A percentile compares a stretch with the other conserved stretches of the same genome.
Conservation (phyloP, 2,329 filamentous ascomycete species). For the Aspergillus calidoustus region DNA sequence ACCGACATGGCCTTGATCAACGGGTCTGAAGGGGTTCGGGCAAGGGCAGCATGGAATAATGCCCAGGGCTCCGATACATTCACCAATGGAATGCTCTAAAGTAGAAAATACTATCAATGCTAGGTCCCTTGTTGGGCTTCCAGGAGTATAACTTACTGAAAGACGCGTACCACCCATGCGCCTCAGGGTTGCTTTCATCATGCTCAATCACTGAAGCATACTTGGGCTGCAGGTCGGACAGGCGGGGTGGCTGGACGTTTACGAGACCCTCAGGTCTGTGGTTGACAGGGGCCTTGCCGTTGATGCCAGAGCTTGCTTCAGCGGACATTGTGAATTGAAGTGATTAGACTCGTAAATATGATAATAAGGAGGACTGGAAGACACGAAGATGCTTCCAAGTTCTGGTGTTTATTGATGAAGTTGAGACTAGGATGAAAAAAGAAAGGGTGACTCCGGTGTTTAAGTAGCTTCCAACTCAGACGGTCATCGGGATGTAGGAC, state of each 20-base stretch:
- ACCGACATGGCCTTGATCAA: conserved; percentile 91
- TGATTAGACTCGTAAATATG: neutral
- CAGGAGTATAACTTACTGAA: conserved; percentile 67
- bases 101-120: conserved; percentile 13
- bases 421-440: conserved; percentile 7
- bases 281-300: conserved; percentile 41
- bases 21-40: conserved; percentile 94
- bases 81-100: conserved; percentile 73
- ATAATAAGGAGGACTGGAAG: neutral
- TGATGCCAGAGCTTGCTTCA: conserved; percentile 29
- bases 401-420: neutral
- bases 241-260: conserved; percentile 76
- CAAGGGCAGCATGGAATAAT: conserved; percentile 93
- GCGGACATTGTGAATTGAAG: conserved; percentile 31
- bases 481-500: neutral
- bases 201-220: conserved; percentile 70
- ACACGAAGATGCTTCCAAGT: neutral
- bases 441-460: conserved; percentile 13
- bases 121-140: neutral
- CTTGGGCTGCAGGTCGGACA: conserved; percentile 82
- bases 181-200: conserved; percentile 67
- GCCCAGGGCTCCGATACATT: conserved; percentile 75
- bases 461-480: conserved; percentile 5
- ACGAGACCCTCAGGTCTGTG: conserved; percentile 56
- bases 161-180: conserved; percentile 84